Evolutionary conservation across 768 basidiomycete genomes (phyloP).

Genomic region (Leccinum arenicola): DNA sequence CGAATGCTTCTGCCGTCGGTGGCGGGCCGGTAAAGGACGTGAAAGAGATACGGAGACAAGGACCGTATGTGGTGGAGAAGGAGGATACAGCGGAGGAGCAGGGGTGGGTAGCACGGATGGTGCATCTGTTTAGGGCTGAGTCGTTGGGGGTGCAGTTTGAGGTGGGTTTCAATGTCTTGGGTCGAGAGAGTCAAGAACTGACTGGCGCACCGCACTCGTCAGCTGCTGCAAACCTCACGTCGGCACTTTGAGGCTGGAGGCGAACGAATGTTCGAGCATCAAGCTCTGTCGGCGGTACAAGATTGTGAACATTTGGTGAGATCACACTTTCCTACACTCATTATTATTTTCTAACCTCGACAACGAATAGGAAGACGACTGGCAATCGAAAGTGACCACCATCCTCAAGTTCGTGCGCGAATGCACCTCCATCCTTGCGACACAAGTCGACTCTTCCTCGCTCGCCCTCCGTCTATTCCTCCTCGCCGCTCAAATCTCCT

Average conservation of each 20-base stretch:
- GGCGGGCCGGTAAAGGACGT: slow-evolving; percentile 22
- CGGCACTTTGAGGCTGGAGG: slow-evolving; percentile 89
- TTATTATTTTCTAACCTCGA: not conserved
- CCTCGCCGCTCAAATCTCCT: slow-evolving; percentile 91
- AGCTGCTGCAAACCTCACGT: slow-evolving; percentile 91
- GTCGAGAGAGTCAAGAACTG: not conserved
- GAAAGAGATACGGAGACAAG: slow-evolving; percentile 53
- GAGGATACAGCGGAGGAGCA: slow-evolving; percentile 98
- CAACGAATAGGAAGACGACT: slow-evolving; percentile 67
- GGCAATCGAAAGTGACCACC: slow-evolving; percentile 80
- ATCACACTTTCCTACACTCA: not conserved
- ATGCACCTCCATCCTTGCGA: slow-evolving; percentile 88
- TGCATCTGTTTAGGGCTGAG: slow-evolving; percentile 90
- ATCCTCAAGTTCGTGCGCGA: slow-evolving; percentile 96
- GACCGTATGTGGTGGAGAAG: slow-evolving; percentile 62
- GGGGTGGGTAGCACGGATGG: slow-evolving; percentile 98
- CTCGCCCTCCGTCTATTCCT: slow-evolving; percentile 94
- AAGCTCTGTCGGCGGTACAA: slow-evolving; percentile 89
- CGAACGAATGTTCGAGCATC: slow-evolving; percentile 90
- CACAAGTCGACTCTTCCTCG: slow-evolving; percentile 89
- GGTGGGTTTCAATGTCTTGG: slow-evolving; percentile 37
- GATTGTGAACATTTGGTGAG: slow-evolving; percentile 65
- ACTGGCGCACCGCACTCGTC: not conserved
- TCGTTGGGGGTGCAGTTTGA: slow-evolving; percentile 87
- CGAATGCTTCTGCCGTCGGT: slow-evolving; percentile 39